Percentiles rank a stretch among this genome's conserved stretches.
These are phyloP conservation scores for Aspergillus persii DNA, from an alignment of 2,329 filamentous ascomycete species.

Conservation along the genomic window DNA sequence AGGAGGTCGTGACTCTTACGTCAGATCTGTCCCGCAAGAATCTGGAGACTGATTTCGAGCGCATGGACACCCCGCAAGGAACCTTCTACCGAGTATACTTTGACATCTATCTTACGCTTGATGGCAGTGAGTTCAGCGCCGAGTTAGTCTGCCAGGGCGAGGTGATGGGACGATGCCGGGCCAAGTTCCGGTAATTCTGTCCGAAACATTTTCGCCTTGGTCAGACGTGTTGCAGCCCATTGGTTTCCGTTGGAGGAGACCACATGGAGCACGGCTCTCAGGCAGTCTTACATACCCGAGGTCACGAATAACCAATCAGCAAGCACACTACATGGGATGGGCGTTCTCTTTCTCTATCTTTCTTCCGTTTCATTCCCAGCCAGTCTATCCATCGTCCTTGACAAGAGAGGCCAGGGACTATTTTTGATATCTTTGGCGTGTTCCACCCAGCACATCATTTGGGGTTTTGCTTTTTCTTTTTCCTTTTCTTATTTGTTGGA, in stretches of 20 bases:
- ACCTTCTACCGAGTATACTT: slow-evolving; percentile 81
- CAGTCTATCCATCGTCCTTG: background rate
- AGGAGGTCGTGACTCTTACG: slow-evolving; percentile 96
- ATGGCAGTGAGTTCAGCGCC: slow-evolving; percentile 96
- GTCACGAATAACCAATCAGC: slow-evolving; percentile 2
- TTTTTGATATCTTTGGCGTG: background rate
- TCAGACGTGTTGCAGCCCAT: background rate
- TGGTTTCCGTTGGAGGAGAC: background rate
- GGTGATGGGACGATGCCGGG: slow-evolving; percentile 95
- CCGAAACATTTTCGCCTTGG: background rate
- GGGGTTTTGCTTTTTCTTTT: slow-evolving; percentile 4
- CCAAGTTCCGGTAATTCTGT: slow-evolving; percentile 68
- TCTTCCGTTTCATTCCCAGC: background rate
- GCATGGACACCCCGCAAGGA: slow-evolving; percentile 97
- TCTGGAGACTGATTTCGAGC: slow-evolving; percentile 97
- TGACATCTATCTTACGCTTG: slow-evolving; percentile 81
- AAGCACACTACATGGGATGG: slow-evolving; percentile 17
- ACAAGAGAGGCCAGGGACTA: background rate
- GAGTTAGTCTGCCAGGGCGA: slow-evolving; percentile 99
- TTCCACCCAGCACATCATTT: background rate
- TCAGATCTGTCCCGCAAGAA: slow-evolving; percentile 97
- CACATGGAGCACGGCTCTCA: background rate
- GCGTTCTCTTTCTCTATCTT: slow-evolving; percentile 14
- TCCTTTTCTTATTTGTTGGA: slow-evolving; percentile 8
- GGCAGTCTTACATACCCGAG: background rate